These are phyloP conservation scores for Pleurotus pulmonarius DNA, from an alignment of 768 basidiomycete species.

Conservation along the genomic window DNA sequence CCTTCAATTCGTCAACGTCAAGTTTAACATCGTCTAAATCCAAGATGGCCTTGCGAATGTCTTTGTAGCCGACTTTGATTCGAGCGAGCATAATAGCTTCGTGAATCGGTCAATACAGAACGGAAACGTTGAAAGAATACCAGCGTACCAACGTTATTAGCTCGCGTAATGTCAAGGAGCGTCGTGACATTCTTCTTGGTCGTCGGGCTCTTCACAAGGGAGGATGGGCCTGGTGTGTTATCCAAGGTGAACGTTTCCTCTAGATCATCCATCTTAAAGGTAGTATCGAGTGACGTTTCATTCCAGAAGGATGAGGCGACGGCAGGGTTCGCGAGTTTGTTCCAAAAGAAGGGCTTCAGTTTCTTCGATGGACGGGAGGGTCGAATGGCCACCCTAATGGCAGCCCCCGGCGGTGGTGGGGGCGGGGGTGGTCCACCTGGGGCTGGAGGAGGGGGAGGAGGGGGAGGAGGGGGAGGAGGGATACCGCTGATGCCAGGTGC, in stretches of 20 bases:
- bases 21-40: slow-evolving; percentile 67
- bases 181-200: slow-evolving; percentile 62
- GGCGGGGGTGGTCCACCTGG: slow-evolving; percentile 28
- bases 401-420: slow-evolving; percentile 29
- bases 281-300: slow-evolving; percentile 37
- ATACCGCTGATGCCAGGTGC: slow-evolving; percentile 22
- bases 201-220: slow-evolving; percentile 28
- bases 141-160: slow-evolving; percentile 75
- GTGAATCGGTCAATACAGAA: neutral
- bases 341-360: slow-evolving; percentile 90
- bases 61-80: slow-evolving; percentile 60
- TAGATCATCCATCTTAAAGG: slow-evolving; percentile 66
- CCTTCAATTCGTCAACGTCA: slow-evolving; percentile 71
- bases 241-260: slow-evolving; percentile 71
- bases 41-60: slow-evolving; percentile 70
- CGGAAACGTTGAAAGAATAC: slow-evolving; percentile 4
- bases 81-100: slow-evolving; percentile 82
- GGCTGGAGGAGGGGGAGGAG: slow-evolving; percentile 29
- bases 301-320: slow-evolving; percentile 66
- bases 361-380: slow-evolving; percentile 46
- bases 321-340: slow-evolving; percentile 54
- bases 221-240: slow-evolving; percentile 34
- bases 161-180: slow-evolving; percentile 73
- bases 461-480: slow-evolving; percentile 33
- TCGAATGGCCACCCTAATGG: slow-evolving; percentile 27